Conservation (phyloP, 805 yeast species). For the Sugiyamaella mastotermitis region DNA sequence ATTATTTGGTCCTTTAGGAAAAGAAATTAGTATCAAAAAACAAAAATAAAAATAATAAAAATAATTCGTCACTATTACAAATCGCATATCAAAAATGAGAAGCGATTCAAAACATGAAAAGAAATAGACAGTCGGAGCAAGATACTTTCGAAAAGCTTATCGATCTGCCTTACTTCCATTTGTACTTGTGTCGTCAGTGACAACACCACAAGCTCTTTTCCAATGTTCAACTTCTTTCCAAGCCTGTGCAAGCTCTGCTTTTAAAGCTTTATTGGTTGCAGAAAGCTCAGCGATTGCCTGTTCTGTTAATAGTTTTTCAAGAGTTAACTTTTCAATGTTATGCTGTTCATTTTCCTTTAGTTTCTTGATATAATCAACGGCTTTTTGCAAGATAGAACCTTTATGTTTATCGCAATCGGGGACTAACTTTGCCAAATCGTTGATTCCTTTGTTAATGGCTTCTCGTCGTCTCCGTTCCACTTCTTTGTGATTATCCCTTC, state of each 20-base stretch:
- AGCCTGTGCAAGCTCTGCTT: slow-evolving; percentile 82
- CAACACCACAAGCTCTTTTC: slow-evolving; percentile 43
- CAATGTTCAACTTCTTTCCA: slow-evolving; percentile 86
- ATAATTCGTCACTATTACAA: no score
- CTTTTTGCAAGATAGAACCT: slow-evolving; percentile 80
- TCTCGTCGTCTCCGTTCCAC: slow-evolving; percentile 92
- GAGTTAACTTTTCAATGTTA: slow-evolving; percentile 89
- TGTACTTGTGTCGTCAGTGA: no score
- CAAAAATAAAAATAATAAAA: no score
- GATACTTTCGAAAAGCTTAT: no score
- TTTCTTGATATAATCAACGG: slow-evolving; percentile 84
- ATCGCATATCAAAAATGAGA: no score
- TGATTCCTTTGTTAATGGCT: slow-evolving; percentile 80
- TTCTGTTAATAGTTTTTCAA: slow-evolving; percentile 86
- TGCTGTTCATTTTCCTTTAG: slow-evolving; percentile 85
- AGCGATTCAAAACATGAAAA: no score
- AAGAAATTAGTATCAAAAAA: no score
- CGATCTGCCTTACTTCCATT: no score
- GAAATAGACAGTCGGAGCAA: no score
- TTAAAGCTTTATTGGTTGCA: slow-evolving; percentile 80
- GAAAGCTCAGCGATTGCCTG: slow-evolving; percentile 84
- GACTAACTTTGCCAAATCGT: slow-evolving; percentile 66
- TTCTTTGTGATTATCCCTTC: slow-evolving; percentile 90
- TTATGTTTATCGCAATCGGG: slow-evolving; percentile 85
- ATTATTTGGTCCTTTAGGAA: no score